Base-by-base conservation (phyloP, 371 early-diverging fungal genomes). In the Rhizopus sp. region DNA sequence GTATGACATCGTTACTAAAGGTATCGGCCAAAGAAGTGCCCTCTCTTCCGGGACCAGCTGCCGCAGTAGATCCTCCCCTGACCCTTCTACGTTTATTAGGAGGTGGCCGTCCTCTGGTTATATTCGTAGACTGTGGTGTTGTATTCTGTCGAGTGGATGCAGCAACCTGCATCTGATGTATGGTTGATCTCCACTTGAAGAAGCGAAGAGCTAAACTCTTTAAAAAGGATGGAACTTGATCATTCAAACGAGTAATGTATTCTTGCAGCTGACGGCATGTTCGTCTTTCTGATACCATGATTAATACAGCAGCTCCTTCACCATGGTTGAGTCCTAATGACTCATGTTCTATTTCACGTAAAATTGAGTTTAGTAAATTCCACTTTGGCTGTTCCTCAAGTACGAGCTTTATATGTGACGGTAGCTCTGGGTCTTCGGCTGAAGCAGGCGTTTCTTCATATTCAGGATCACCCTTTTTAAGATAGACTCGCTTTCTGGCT, bases 321-420 rank as follows among this genome's bases (percentile, higher is more conserved):
- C 55, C 59, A n/a, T 41, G 5, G 35, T 60, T 53, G 17, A 57
- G 35, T 32, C 23, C 23, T 29, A 62, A 4, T 5, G 37, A 48
- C 9, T 85, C 88, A 12, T 75, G 40, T 54, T 89, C 85, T 9
- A 97, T 89, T 55, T 96, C 95, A 16, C 83, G 64, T 48, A 97
- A 63, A 0, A 93, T 77, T 7, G 82, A 80, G 0, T 66, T 69
- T 16, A 98, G 55, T 3, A 88, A 75, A n/a, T 67, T 64, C 93
- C 96, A 97, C 69, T 98, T 98, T 3, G 98, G 98, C 29, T 88
- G 88, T 46, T 91, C 94, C 63, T 97, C 98, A 30, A 96, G 64
- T 9, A 88, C 83, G 0, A 93, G 85, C 47, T 80, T 73, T 40
- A 90, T 78, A 16, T 78, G 71, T 0, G 82, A 78, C 0, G 93